Evolutionary conservation across 1,284 basidiomycete species (phyloP), one percentile per base, ranked within the genome.

Genomic region (Apiotrichum porosum): DNA sequence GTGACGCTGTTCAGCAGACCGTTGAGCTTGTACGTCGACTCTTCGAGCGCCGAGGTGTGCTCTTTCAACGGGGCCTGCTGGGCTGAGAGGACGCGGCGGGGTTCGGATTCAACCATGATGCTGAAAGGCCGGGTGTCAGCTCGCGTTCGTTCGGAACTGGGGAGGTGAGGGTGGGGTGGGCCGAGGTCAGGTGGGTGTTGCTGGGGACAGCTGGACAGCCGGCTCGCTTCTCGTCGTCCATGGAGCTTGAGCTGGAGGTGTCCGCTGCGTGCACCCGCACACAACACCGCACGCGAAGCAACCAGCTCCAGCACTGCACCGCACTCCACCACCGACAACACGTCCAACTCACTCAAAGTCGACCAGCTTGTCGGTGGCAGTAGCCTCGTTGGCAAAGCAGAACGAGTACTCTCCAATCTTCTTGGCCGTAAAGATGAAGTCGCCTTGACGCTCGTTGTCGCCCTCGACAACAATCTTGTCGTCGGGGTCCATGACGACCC

Each of bases 361-460:
- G 59, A 97, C 79, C 47, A 95, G 80, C 74, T 97, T 95, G 76
- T 91, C 78, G 77, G 85, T 85, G 58, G 92, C 79, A 4, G 86
- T 88, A 9, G 85, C 88, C 82, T 94, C 89, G 74, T 98, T 99
- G 69, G 92, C 87, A 70, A 99, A 97, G 77, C 95, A 99, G 77
- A 99, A 98, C 3, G 90, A 78, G 75, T 97, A 97, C 79, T 99
- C 95, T 63, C 94, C 94, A 48, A 86, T 32, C 33, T 33, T 81
- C 75, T 97, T 93, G 13, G 89, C 94, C 5, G 95, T 98, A 58
- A 98, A 83, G 54, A 99, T 89, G 66, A 86, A 97, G 80, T 99
- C 95, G 35, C 94, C 91, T 66, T 97, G 92, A 30, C 89, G 83
- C 66, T 97, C 93, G 36, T 84, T 83, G 58, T 80, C 73, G 46